phyloP scores from a whole-genome alignment of 2,329 filamentous ascomycete genomes.

The Colletotrichum lini region DNA sequence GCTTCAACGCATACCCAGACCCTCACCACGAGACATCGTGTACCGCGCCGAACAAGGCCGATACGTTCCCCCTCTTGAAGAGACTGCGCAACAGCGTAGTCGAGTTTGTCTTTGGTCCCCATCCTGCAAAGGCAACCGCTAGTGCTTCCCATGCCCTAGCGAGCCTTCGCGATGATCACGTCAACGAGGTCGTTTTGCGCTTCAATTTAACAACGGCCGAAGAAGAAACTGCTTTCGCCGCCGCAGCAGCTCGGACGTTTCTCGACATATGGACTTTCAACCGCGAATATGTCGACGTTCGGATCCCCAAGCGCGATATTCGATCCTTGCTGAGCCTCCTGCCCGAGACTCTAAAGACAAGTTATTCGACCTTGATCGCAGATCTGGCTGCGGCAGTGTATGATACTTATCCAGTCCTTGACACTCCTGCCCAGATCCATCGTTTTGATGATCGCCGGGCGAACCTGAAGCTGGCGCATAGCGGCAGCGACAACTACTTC shows the following conservation, averaged over 20 bases:
- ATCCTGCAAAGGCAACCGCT: constrained; percentile 52
- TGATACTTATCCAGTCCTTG: constrained; percentile 76
- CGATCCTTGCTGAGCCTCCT: constrained; percentile 84
- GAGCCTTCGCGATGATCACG: constrained; percentile 73
- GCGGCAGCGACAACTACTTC: constrained; percentile 79
- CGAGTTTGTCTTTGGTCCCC: constrained; percentile 65
- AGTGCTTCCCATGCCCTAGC: constrained; percentile 52
- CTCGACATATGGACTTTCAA: constrained; percentile 94
- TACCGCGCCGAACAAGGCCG: not conserved
- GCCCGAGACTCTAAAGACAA: constrained; percentile 78
- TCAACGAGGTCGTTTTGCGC: constrained; percentile 87
- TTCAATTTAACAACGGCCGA: constrained; percentile 82
- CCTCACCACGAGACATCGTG: constrained; percentile 40
- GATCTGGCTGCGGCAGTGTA: constrained; percentile 84
- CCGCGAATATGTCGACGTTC: constrained; percentile 86
- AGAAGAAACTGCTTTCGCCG: constrained; percentile 79
- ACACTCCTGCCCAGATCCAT: constrained; percentile 44
- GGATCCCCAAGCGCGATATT: constrained; percentile 82
- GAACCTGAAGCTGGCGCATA: constrained; percentile 51
- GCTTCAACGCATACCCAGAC: constrained; percentile 46
- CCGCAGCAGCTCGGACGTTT: constrained; percentile 81
- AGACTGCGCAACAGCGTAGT: constrained; percentile 66
- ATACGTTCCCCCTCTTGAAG: constrained; percentile 63
- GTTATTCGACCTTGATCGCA: constrained; percentile 83
- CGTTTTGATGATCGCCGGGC: constrained; percentile 46